Evolutionary conservation across 2,329 filamentous ascomycete species (phyloP).

Genomic region (Chalaropsis thielavioides): DNA sequence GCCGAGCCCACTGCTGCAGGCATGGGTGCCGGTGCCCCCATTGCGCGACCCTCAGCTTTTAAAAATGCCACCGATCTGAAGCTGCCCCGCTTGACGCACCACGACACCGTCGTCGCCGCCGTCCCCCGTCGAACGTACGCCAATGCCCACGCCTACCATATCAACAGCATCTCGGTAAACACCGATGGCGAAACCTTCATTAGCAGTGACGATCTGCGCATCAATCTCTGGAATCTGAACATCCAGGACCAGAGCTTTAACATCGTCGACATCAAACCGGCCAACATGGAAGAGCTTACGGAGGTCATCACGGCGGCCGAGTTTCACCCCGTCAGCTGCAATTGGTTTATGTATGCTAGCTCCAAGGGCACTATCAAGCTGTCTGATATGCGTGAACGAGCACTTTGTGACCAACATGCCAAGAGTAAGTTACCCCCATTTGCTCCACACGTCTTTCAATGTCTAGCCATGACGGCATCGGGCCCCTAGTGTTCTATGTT

Average conservation of each 20-base stretch:
- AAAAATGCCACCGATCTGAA: conserved; percentile 71
- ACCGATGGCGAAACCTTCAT: conserved; percentile 99
- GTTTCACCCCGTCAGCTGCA: conserved; percentile 93
- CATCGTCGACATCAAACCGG: conserved; percentile 98
- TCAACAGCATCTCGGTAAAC: conserved; percentile 99
- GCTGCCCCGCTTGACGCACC: conserved; percentile 88
- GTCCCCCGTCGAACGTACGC: conserved; percentile 93
- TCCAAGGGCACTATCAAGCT: conserved; percentile 98
- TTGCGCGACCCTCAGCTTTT: conserved; percentile 56
- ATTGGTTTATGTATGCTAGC: conserved; percentile 99
- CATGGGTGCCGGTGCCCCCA: conserved; percentile 59
- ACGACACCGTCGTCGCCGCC: conserved; percentile 94
- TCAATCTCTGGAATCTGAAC: conserved; percentile 98
- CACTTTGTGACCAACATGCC: conserved; percentile 85
- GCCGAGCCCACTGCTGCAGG: conserved; percentile 74
- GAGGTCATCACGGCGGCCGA: conserved; percentile 98
- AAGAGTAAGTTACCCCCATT: conserved; percentile 49
- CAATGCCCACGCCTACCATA: conserved; percentile 97
- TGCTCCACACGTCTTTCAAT: conserved; percentile 1
- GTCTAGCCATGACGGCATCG: not conserved
- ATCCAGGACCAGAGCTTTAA: conserved; percentile 99
- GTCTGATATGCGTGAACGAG: conserved; percentile 95
- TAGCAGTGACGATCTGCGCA: conserved; percentile 91
- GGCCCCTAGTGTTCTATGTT: not conserved
- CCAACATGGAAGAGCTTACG: conserved; percentile 98